A percentile compares a stretch with the other conserved stretches of the same genome.
phyloP scores from a whole-genome alignment of 2,329 filamentous ascomycete species.

The Fusarium torulosum region DNA sequence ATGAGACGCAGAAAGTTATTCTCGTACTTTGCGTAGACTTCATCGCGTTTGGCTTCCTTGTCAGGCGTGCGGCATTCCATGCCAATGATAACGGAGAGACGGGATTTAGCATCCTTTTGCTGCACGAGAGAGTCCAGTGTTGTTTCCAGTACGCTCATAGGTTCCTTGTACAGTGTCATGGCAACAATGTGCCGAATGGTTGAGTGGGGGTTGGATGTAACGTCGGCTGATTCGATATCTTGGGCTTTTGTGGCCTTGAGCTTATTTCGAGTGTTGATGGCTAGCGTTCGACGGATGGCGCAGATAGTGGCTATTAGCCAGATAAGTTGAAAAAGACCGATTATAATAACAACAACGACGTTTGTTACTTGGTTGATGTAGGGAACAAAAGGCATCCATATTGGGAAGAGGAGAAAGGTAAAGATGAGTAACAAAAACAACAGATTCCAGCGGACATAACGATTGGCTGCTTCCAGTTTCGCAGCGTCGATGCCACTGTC shows the following conservation, averaged over 20 bases:
- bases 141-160: slow-evolving; percentile 29
- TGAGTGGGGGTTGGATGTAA: neutral
- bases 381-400: slow-evolving; percentile 32
- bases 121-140: slow-evolving; percentile 29
- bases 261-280: slow-evolving; percentile 27
- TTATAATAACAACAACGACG: slow-evolving; percentile 18
- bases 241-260: slow-evolving; percentile 8
- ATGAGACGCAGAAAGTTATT: slow-evolving; percentile 32
- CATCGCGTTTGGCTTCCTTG: slow-evolving; percentile 26
- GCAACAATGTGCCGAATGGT: slow-evolving; percentile 35
- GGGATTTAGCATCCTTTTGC: slow-evolving; percentile 22
- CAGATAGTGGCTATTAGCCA: slow-evolving; percentile 35
- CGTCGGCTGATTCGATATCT: slow-evolving; percentile 20
- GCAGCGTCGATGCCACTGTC: slow-evolving; percentile 24
- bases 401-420: slow-evolving; percentile 30
- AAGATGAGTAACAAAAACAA: slow-evolving; percentile 26
- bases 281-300: slow-evolving; percentile 35
- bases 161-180: slow-evolving; percentile 36
- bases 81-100: slow-evolving; percentile 26
- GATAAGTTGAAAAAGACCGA: slow-evolving; percentile 32
- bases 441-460: slow-evolving; percentile 36
- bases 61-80: slow-evolving; percentile 33
- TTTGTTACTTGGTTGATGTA: slow-evolving; percentile 34
- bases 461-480: slow-evolving; percentile 33
- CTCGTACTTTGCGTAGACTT: slow-evolving; percentile 27